Base-by-base conservation (phyloP, 1,284 basidiomycete species). In the Phellopilus nigrolimitatus region DNA sequence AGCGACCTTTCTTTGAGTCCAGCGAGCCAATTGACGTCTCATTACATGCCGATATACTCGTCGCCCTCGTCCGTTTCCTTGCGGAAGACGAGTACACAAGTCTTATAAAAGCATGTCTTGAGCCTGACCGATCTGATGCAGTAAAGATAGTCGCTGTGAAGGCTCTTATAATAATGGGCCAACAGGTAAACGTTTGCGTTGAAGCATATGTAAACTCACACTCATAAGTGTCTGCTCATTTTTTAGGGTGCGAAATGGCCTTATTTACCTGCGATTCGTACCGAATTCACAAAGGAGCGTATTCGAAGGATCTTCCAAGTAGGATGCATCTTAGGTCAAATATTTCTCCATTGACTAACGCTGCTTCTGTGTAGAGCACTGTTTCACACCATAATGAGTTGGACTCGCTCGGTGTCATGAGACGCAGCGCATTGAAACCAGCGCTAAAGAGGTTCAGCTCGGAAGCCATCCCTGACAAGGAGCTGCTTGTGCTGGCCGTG, bases 61-160 rank as follows among this genome's bases (percentile, higher is more conserved):
- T 86, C 1, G 77, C 78, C 0, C 67, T 91, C 8, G 91, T 80
- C 63, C 78, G 88, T 10, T 87, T 84, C 60, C 66, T 88, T 33
- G 76, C 85, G 0, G 68, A 74, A 40, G 75, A 81, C 47, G 84
- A 87, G 38, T 73, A 78, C 1, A 57, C 82, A 7, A 69, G 71
- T 1, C 63, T 90, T 15, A 87, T 91, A 60, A 63, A 71, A 22
- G 68, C 70, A 2, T 88, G 84, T 60, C 65, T 92, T 22, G 80
- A 87, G 57, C 79, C 86, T 6, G 87, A 90, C 57, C 76, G 84
- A 31, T 84, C 87, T 0, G 85, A 91, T 42, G 81, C 84, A 3
- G 80, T 89, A 58, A 92, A 91, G 70, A 78, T 86, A n/a, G 80
- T 80, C 53, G 89, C 76, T 1, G 71, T 91, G 46, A 81, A 84